Base-by-base conservation (phyloP, 1,284 basidiomycete species). In the Tremellales sp. region DNA sequence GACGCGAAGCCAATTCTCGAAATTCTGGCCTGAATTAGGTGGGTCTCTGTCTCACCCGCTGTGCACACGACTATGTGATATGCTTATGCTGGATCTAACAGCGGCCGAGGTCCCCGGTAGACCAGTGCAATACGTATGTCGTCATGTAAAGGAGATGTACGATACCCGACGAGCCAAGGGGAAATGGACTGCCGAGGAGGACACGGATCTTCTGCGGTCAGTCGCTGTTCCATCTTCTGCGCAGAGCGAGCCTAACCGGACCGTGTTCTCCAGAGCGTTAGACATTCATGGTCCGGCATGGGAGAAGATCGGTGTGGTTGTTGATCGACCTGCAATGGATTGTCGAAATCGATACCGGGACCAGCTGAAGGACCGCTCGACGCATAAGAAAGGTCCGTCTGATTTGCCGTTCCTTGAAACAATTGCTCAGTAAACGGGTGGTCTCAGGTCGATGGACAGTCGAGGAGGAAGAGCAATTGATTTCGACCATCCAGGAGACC, bases 21-120 rank as follows among this genome's bases (percentile, higher is more conserved):
- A 56, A 34, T 68, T 71, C 43, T 71, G 61, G 61, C 50, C 55
- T 9, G 61, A 69, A 16, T 38, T 66, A n/a, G 62, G 64, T 64
- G 24, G 45, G 64, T 49, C 22, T 8, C 13, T 29, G 10, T 3
- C 6, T 4, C 27, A 18, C 24, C 31, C 21, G 16, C 27, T 28
- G 1, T n/a, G 29, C 9, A 10, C 16, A 5, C 18, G 16, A 31
- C 29, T 13, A 27, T 3, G 4, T 12, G 16, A 32, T 29, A 7
- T 10, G 14, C n/a, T n/a, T n/a, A n/a, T n/a, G n/a, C n/a, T n/a
- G n/a, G n/a, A 36, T 22, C 36, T 44, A 39, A 22, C 43, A 63
- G 66, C 68, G 2, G 54, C 53, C 2, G 34, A 41, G 10, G 51
- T 60, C 2, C 65, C 66, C 5, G 68, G 68, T n/a, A 52, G 68